A percentile compares a stretch with the other conserved stretches of the same genome.
phyloP scores from a whole-genome alignment of 371 early-diverging fungal species.

The Choanephora cucurbitarum region DNA sequence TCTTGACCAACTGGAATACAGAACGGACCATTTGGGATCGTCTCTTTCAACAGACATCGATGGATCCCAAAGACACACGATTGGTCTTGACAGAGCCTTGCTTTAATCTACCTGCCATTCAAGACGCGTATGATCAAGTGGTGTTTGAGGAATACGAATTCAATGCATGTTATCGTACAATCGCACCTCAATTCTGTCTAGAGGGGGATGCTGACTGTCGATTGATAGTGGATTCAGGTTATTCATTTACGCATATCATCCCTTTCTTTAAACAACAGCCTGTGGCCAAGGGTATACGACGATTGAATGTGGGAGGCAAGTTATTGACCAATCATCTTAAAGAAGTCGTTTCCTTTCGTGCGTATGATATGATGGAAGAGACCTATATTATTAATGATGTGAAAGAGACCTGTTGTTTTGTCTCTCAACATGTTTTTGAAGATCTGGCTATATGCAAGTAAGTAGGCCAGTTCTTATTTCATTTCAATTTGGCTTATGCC shows the following conservation, averaged over 20 bases:
- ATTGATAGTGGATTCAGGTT: slow-evolving; percentile 82
- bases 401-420: slow-evolving; percentile 84
- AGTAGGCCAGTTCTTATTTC: slow-evolving; percentile 2
- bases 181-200: slow-evolving; percentile 48
- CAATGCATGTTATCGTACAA: slow-evolving; percentile 59
- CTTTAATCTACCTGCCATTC: slow-evolving; percentile 75
- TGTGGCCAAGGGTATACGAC: slow-evolving; percentile 54
- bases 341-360: slow-evolving; percentile 82
- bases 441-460: slow-evolving; percentile 72
- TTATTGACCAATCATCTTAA: slow-evolving; percentile 87
- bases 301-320: slow-evolving; percentile 86
- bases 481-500: no score
- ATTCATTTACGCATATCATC: slow-evolving; percentile 80
- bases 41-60: slow-evolving; percentile 60
- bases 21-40: slow-evolving; percentile 83
- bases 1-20: slow-evolving; percentile 76
- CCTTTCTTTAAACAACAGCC: slow-evolving; percentile 68
- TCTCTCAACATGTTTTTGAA: slow-evolving; percentile 65
- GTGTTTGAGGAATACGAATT: slow-evolving; percentile 88
- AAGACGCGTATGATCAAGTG: slow-evolving; percentile 76
- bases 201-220: slow-evolving; percentile 63
- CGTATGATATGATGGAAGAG: slow-evolving; percentile 94
- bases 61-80: slow-evolving; percentile 62
- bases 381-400: slow-evolving; percentile 79
- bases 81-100: slow-evolving; percentile 81